Evolutionary conservation across 2,329 filamentous ascomycete species (phyloP).

Genomic region (Aspergillus proliferans): DNA sequence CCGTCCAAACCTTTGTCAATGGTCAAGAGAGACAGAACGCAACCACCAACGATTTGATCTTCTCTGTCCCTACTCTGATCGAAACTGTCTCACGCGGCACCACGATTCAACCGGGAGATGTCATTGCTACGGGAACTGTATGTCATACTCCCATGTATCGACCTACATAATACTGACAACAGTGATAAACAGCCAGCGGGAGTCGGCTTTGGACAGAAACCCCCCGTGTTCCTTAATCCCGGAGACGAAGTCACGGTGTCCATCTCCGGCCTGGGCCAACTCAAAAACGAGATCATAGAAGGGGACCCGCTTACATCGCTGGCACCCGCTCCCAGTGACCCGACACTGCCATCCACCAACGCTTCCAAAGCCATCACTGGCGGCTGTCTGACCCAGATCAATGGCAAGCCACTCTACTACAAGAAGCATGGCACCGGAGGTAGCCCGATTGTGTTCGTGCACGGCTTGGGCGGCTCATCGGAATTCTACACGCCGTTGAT

Average conservation of each 20-base stretch:
- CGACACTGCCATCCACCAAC: not conserved
- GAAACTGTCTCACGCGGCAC: constrained; percentile 44
- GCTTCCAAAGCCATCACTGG: not conserved
- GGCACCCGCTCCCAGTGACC: not conserved
- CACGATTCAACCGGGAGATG: constrained; percentile 47
- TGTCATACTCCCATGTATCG: no score
- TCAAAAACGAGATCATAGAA: not conserved
- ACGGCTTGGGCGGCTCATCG: not conserved
- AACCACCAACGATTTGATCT: constrained; percentile 46
- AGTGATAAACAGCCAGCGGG: not conserved
- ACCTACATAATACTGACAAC: no score
- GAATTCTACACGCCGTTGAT: not conserved
- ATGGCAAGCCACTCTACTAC: not conserved
- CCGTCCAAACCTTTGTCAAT: constrained; percentile 45
- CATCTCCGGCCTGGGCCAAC: not conserved
- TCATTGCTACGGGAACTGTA: constrained; percentile 48
- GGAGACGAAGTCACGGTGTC: not conserved
- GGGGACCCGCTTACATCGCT: not conserved
- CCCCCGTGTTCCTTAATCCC: not conserved
- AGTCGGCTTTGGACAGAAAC: constrained; percentile 1
- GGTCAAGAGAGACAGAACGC: constrained; percentile 46
- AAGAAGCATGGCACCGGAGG: not conserved
- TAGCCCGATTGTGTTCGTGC: not conserved
- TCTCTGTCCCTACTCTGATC: constrained; percentile 44
- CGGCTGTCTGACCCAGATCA: not conserved